Base-by-base conservation (phyloP, 2,329 filamentous ascomycete genomes). In the Ophiognomonia clavigignenti-juglandacearum region DNA sequence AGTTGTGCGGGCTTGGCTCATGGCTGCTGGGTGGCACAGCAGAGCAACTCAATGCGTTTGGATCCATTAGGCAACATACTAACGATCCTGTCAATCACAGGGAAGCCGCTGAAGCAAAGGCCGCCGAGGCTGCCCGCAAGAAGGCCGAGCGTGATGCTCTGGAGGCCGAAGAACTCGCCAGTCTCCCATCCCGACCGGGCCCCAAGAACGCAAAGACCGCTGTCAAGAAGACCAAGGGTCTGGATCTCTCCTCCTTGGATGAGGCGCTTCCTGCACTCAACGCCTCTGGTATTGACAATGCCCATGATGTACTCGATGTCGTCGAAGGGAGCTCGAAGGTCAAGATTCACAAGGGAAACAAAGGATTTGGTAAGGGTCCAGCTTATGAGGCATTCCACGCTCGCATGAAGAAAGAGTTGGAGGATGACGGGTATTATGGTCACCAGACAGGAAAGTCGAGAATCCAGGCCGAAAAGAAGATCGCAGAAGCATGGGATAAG, bases 121-220 rank as follows among this genome's bases (percentile, higher is more conserved):
- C 86, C 57, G 86, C 85, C 47, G 88, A 95, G 62, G 79, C 76
- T 47, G 87, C 86, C 3, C 82, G 85, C 47, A 95, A 96, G 70
- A 97, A 96, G 70, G 92, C 91, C 43, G 93, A 97, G 64, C 86
- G 86, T 41, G 91, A 95, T 2, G 88, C 91, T 10, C 72, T 91
- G 20, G 70, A 90, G 31, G 84, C 82, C 48, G 90, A 87, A 62
- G 93, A 98, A 68, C 92, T 96, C 62, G 84, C 78, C 53, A 75
- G 57, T 57, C 64, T 78, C 47, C 70, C 78, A 57, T 69, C 78
- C 59, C 73, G 82, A 56, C 67, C 76, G 19, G 73, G 73, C 23
- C 77, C 81, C 44, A 89, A 88, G 68, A 83, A 85, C 56, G 69
- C 77, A 48, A 87, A 88, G 67, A 70, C 75, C 6, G 83, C 85